Evolutionary conservation across 23 red algal genomes (phyloP), one percentile per base, ranked within the genome.

Genomic region (Agarophyton chilense): DNA sequence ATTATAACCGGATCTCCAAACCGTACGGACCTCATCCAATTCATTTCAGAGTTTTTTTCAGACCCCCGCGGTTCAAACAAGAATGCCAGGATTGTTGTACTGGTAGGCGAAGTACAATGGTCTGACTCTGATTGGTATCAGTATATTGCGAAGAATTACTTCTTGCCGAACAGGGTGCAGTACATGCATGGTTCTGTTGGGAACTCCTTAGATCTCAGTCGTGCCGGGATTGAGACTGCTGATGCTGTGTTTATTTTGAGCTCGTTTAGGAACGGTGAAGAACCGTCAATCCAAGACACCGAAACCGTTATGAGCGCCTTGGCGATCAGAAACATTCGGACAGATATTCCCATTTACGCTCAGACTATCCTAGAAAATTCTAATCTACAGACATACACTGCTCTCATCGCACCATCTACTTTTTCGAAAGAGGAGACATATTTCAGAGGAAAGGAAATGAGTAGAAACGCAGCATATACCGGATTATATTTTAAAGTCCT

Each of bases 91-190:
- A 81, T 92, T 78, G 83, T 89, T 33, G 89, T 96, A 1, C 65
- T 96, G 28, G 94, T 82, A 13, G 75, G 81, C 41, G 57, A 85
- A 49, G 72, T 83, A 2, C 74, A 70, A 29, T 96, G 94, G 94
- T 78, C 86, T 51, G 78, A 92, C 21, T 53, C 81, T 14, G 94
- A 96, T 24, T 96, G 88, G 91, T 79, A 87, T 68, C 91, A 81
- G 55, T 72, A 58, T 60, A 84, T 94, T 42, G 80, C 71, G 25
- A 64, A 72, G 33, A 94, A 86, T 43, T 55, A 81, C 29, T 91
- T 91, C 68, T 57, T 91, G 44, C 75, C 82, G 51, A 56, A n/a
- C 10, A 52, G 76, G 21, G 44, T 91, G 29, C 60, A 53, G 14
- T 86, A 77, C 35, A 52, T 94, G 42, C 76, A 40, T 51, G 91